Evolutionary conservation across 805 yeast species (phyloP).

Genomic region (Kazachstania psychrophila): DNA sequence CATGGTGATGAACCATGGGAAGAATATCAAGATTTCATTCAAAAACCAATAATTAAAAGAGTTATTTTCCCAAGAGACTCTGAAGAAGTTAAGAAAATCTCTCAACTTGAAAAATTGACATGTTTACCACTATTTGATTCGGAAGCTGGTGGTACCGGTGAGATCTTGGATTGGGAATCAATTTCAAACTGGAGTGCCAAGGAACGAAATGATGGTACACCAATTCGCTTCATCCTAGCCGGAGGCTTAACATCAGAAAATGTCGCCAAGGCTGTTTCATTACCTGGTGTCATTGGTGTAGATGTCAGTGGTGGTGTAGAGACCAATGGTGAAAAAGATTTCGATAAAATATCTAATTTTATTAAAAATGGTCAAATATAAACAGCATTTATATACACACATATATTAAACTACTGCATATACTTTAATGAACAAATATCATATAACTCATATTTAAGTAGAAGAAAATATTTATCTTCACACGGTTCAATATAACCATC

Average conservation of each 20-base stretch:
- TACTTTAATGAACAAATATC: too few relatives aligned
- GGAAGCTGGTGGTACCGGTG: slow-evolving; percentile 89
- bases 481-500: too few relatives aligned
- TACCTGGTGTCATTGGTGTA: slow-evolving; percentile 66
- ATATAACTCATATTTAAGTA: too few relatives aligned
- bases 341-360: slow-evolving; percentile 50
- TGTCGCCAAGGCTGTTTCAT: slow-evolving; percentile 44
- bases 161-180: slow-evolving; percentile 60
- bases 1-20: slow-evolving; percentile 58
- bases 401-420: background rate
- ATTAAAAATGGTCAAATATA: slow-evolving; percentile 39
- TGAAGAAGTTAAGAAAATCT: slow-evolving; percentile 28
- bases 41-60: slow-evolving; percentile 63
- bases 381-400: background rate
- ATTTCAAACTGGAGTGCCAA: slow-evolving; percentile 32
- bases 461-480: too few relatives aligned
- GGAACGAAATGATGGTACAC: slow-evolving; percentile 23
- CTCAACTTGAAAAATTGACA: slow-evolving; percentile 9
- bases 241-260: slow-evolving; percentile 84
- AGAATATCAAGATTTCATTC: slow-evolving; percentile 31
- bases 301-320: slow-evolving; percentile 97
- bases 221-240: slow-evolving; percentile 52
- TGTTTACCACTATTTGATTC: slow-evolving; percentile 61
- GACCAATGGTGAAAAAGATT: slow-evolving; percentile 64
- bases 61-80: slow-evolving; percentile 51